Conservation (phyloP, 768 basidiomycete genomes). For the Amylocystis lapponica region DNA sequence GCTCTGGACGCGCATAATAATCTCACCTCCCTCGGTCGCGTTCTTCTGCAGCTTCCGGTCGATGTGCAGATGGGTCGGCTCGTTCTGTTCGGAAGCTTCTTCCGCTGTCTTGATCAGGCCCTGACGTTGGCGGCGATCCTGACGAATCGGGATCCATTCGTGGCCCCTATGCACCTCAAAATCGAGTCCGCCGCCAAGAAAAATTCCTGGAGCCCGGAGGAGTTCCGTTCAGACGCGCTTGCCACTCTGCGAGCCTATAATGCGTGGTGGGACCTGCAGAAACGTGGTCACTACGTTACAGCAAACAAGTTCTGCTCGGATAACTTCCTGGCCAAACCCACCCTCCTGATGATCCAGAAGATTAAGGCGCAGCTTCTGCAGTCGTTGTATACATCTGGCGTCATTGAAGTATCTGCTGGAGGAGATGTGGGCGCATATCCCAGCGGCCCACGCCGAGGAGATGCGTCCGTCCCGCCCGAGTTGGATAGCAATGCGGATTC, state of each 20-base stretch:
- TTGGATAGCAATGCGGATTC: conserved; percentile 72
- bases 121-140: conserved; percentile 89
- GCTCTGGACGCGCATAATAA: conserved; percentile 73
- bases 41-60: conserved; percentile 84
- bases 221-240: conserved; percentile 82
- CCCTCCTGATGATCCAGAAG: conserved; percentile 73
- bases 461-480: conserved; percentile 49
- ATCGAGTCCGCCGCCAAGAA: conserved; percentile 66
- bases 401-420: conserved; percentile 78
- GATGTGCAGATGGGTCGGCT: conserved; percentile 88
- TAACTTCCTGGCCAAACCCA: conserved; percentile 88
- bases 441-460: conserved; percentile 16
- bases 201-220: conserved; percentile 67
- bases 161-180: conserved; percentile 75
- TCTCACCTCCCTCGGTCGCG: conserved; percentile 81
- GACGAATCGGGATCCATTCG: conserved; percentile 86
- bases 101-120: conserved; percentile 85
- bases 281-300: conserved; percentile 50
- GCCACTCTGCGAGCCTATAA: conserved; percentile 79
- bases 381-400: conserved; percentile 71
- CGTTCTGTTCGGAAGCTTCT: conserved; percentile 86
- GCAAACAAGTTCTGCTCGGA: conserved; percentile 77
- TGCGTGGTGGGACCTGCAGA: conserved; percentile 71
- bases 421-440: conserved; percentile 22
- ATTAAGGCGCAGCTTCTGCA: conserved; percentile 74